Evolutionary conservation across 2,329 filamentous ascomycete genomes (phyloP).

Genomic region (Teratosphaeriaceae sp.): DNA sequence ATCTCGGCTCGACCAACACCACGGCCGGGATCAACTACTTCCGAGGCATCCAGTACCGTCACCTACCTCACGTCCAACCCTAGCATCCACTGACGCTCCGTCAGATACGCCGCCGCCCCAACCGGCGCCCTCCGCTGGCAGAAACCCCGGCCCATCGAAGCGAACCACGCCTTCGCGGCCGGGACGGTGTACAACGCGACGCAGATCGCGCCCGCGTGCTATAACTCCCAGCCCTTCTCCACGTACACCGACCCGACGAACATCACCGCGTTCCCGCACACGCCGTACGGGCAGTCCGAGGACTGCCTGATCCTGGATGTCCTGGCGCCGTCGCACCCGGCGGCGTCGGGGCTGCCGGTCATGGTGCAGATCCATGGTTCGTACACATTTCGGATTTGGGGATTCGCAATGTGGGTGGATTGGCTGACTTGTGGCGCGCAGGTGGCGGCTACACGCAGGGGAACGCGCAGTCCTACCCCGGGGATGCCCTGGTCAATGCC

Average conservation of each 20-base stretch:
- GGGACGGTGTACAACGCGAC: constrained; percentile 23
- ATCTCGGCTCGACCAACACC: constrained; percentile 11
- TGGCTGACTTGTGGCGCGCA: background rate
- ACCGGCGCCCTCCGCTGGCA: constrained; percentile 27
- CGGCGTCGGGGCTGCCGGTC: constrained; percentile 22
- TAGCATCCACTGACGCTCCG: constrained; percentile 7
- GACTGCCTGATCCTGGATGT: constrained; percentile 38
- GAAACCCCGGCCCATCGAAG: constrained; percentile 24
- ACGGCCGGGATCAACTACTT: constrained; percentile 16
- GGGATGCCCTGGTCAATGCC: constrained; percentile 25
- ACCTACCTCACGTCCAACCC: background rate
- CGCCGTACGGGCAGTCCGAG: constrained; percentile 25
- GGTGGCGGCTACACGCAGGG: constrained; percentile 30
- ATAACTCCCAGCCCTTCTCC: constrained; percentile 18
- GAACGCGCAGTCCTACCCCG: constrained; percentile 14
- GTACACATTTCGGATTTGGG: background rate
- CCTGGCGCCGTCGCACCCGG: constrained; percentile 31
- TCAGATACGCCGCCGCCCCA: constrained; percentile 26
- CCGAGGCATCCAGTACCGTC: constrained; percentile 9
- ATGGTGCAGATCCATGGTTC: constrained; percentile 30
- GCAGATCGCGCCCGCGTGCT: constrained; percentile 19
- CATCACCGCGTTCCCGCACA: constrained; percentile 1
- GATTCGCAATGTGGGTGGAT: background rate
- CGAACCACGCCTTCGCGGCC: constrained; percentile 14
- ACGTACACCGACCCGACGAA: constrained; percentile 4